Evolutionary conservation across 2,329 filamentous ascomycete species (phyloP), one percentile per base, ranked within the genome.

Genomic region (Penicillium nordicum): DNA sequence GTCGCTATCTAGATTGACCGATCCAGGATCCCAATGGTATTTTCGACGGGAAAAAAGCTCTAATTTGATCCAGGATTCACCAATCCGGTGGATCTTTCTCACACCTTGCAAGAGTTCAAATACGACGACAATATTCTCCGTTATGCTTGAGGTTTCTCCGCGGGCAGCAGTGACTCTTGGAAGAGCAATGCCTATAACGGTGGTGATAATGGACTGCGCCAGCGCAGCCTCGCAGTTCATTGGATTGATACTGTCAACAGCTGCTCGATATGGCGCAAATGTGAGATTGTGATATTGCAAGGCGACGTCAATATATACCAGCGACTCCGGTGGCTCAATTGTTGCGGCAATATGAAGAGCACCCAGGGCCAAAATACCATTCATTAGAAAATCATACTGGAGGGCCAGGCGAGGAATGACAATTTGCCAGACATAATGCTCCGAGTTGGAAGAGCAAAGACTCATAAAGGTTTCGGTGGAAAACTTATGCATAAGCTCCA

Each of bases 401-500:
- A 78, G 59, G 6, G 73, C 75, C 46, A 74, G 66, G 1, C 68
- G 72, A n/a, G 76, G 75, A 21, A 78, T 66, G n/a, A 69, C 60
- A 11, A 72, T 67, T 55, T 76, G 72, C 75, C 75, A 78, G 9
- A 71, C 68, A 30, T 72, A 61, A 43, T 72, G 67, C 37, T 71
- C 69, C 0, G 66, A 61, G 2, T 64, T 51, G 12, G 68, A 59
- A n/a, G 67, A 71, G 48, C 65, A 71, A 14, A 80, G 71, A 37
- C 74, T 76, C 23, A 70, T 70, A 60, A 74, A 82, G 0, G 79
- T 81, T 18, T 71, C 72, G 0, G 76, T 80, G 1, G 78, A 75
- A 73, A 78, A 83, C 29, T 77, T 77, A 59, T 82, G 79, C 77
- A 82, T 80, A 43, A 83, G 64, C 57, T 82, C 79, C 9, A 83